Evolutionary conservation across 257 asterid genomes (phyloP).

Genomic region (Ocimum tenuiflorum): DNA sequence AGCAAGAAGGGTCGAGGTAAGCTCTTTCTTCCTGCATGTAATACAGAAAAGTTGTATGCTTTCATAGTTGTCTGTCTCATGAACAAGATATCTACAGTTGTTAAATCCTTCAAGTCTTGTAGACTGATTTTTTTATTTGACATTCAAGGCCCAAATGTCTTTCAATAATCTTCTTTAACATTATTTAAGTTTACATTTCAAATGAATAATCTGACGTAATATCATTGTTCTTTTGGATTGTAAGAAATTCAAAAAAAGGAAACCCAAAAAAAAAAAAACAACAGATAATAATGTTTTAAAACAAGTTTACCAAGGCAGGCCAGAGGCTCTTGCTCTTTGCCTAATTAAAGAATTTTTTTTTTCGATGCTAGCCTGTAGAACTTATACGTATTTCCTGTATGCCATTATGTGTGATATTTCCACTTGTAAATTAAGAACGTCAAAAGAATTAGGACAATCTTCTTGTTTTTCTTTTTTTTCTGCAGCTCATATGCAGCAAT

Average conservation of each 20-base stretch:
- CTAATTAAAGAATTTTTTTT: background rate
- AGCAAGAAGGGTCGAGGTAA: slow-evolving; percentile 34
- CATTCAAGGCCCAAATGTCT: slow-evolving; percentile 1
- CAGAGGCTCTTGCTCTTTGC: background rate
- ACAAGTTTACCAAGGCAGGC: background rate
- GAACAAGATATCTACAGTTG: slow-evolving; percentile 6
- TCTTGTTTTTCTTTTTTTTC: background rate
- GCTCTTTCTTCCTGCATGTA: slow-evolving; percentile 20
- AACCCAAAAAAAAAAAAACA: background rate
- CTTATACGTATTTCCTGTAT: background rate
- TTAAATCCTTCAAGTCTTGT: background rate
- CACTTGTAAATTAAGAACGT: background rate
- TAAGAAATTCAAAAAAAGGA: background rate
- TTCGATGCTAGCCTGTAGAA: background rate
- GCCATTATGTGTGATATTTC: background rate
- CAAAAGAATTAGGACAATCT: background rate
- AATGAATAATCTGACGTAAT: background rate
- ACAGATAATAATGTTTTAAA: background rate
- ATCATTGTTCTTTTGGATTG: background rate
- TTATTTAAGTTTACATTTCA: background rate
- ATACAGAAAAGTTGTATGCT: background rate
- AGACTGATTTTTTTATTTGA: background rate
- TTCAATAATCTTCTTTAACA: background rate
- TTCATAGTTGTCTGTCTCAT: slow-evolving; percentile 7
- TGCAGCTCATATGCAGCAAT: slow-evolving; percentile 40